Conservation (phyloP, 2,329 filamentous ascomycete genomes). For the Bipolaris sorokiniana region DNA sequence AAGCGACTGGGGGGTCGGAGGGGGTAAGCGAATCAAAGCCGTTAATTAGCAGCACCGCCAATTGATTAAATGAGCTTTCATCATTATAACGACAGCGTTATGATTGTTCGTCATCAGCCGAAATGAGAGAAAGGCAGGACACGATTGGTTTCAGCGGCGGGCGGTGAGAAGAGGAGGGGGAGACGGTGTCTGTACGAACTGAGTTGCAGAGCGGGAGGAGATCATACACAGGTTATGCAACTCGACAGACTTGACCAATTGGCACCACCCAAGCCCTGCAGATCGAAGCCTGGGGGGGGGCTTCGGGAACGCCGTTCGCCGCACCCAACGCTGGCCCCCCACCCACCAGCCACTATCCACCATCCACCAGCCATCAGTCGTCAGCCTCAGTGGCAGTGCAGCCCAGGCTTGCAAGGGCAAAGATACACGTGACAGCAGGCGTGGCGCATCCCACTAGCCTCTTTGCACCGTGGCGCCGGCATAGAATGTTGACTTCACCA, state of each 20-base stretch:
- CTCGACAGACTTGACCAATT: slow-evolving; percentile 7
- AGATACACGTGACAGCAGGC: background rate
- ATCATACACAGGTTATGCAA: slow-evolving; percentile 18
- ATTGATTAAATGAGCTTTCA: slow-evolving; percentile 14
- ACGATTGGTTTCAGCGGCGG: slow-evolving; percentile 36
- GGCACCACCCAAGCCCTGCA: background rate
- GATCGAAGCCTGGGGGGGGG: slow-evolving; percentile 3
- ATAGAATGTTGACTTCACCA: slow-evolving; percentile 15
- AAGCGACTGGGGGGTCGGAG: slow-evolving; percentile 5
- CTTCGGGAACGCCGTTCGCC: slow-evolving; percentile 13
- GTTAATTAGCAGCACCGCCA: slow-evolving; percentile 12
- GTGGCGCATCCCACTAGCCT: slow-evolving; percentile 12
- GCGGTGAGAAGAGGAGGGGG: slow-evolving; percentile 26
- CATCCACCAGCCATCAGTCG: too few species aligned
- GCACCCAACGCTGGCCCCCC: background rate
- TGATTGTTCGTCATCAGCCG: slow-evolving; percentile 6
- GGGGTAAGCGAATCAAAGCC: slow-evolving; percentile 5
- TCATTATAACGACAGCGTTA: background rate
- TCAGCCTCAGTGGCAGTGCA: slow-evolving; percentile 5
- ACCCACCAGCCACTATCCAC: background rate
- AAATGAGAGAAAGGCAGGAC: slow-evolving; percentile 1
- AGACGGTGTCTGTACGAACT: slow-evolving; percentile 30
- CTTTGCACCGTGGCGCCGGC: slow-evolving; percentile 6
- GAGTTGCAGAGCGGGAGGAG: slow-evolving; percentile 35
- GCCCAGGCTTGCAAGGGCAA: too few species aligned